Percentiles rank a stretch among this genome's conserved stretches.
These are phyloP conservation scores for Neofusicoccum sp. DNA, from an alignment of 2,329 filamentous ascomycete genomes.

Conservation along the genomic window DNA sequence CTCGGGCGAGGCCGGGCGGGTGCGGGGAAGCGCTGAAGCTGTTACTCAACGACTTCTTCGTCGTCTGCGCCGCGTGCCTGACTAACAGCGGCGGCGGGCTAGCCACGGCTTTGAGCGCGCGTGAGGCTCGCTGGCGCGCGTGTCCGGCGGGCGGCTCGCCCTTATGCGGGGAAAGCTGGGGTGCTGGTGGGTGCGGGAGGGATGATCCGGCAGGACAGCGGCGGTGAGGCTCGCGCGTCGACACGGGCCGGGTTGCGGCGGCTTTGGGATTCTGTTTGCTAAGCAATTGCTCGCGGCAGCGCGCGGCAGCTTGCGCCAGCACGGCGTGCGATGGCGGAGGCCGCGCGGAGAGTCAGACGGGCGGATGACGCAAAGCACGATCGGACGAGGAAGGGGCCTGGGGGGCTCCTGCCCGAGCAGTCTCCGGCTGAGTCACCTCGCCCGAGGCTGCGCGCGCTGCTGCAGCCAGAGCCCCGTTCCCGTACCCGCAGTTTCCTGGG, in stretches of 20 bases:
- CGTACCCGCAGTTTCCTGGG: conserved; percentile 13
- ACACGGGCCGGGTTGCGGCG: neutral
- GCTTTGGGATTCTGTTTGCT: conserved; percentile 4
- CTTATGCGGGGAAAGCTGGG: conserved; percentile 14
- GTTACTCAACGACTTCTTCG: neutral
- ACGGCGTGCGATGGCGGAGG: conserved; percentile 9
- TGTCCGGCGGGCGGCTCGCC: neutral
- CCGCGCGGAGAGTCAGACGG: too few relatives aligned
- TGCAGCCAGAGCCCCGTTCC: conserved; percentile 11
- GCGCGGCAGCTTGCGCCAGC: conserved; percentile 13
- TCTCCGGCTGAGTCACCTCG: too few relatives aligned
- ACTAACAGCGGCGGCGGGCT: neutral
- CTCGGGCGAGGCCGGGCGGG: neutral
- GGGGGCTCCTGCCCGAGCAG: too few relatives aligned
- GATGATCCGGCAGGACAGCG: conserved; percentile 10
- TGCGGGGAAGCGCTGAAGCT: conserved; percentile 10
- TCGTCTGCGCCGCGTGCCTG: neutral
- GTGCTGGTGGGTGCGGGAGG: conserved; percentile 7
- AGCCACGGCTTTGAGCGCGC: neutral
- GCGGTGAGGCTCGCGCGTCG: conserved; percentile 13
- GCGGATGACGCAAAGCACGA: neutral
- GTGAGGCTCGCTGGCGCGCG: neutral
- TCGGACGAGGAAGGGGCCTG: too few relatives aligned
- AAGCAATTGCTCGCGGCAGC: neutral
- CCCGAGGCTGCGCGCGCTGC: neutral